Percentiles rank a stretch among this genome's conserved stretches.
phyloP scores from a whole-genome alignment of 2,329 filamentous ascomycete genomes.

The Fusarium sulawesiense region DNA sequence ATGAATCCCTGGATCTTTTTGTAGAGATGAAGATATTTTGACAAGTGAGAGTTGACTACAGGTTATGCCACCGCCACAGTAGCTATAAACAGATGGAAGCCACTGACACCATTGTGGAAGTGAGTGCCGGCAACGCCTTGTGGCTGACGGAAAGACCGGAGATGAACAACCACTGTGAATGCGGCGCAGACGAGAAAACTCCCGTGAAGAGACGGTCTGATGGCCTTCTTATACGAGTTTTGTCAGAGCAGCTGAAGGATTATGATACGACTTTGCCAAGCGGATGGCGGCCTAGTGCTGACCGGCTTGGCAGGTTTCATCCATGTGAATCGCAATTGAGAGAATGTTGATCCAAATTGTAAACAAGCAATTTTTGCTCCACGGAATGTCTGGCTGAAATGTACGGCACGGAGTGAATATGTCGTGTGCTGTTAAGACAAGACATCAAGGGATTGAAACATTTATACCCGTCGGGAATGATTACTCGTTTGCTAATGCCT shows the following conservation, averaged over 20 bases:
- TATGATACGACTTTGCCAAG: not conserved
- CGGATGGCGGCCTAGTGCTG: conserved; percentile 25
- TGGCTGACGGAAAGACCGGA: conserved; percentile 19
- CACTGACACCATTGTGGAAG: not conserved
- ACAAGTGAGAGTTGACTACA: not conserved
- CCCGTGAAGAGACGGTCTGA: not conserved
- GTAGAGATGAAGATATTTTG: not conserved
- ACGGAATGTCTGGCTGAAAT: not conserved
- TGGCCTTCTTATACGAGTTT: not conserved
- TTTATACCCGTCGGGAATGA: conserved; percentile 21
- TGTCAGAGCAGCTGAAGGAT: not conserved
- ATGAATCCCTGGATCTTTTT: conserved; percentile 12
- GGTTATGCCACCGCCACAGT: not conserved
- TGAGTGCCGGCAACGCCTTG: not conserved
- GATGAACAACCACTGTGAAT: not conserved
- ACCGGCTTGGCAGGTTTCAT: conserved; percentile 33
- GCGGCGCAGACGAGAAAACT: not conserved
- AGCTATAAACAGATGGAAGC: not conserved
- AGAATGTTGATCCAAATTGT: conserved; percentile 11
- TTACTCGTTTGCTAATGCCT: not conserved
- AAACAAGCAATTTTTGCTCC: not conserved
- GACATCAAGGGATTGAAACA: conserved; percentile 8
- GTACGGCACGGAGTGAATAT: not conserved
- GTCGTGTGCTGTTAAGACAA: not conserved
- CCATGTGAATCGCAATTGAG: conserved; percentile 8